Conservation (phyloP, 805 yeast genomes). For the Metschnikowia picachoensis region DNA sequence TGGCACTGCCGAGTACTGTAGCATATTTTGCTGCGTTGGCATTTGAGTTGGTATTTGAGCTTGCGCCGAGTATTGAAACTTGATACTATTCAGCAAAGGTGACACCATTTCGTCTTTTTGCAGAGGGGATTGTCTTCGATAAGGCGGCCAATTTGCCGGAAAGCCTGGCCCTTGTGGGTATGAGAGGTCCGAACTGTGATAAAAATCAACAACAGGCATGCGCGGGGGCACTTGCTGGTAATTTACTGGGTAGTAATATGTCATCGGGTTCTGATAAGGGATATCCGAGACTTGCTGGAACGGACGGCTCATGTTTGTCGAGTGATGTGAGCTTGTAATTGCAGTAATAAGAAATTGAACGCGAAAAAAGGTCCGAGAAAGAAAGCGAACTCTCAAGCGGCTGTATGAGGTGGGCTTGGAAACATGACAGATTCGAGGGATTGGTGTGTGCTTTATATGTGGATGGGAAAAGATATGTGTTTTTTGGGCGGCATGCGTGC, state of each 20-base stretch:
- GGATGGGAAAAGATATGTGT: not conserved
- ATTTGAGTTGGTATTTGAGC: too few species aligned
- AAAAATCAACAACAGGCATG: slow-evolving; percentile 2
- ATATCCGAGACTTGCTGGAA: slow-evolving; percentile 1
- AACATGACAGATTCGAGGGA: not conserved
- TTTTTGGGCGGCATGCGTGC: slow-evolving; percentile 4
- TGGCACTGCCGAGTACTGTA: slow-evolving; percentile 6
- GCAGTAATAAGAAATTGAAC: too few species aligned
- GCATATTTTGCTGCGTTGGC: not conserved
- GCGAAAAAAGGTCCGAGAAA: not conserved
- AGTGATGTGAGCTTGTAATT: too few species aligned
- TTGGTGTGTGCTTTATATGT: slow-evolving; percentile 2
- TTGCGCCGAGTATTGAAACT: not conserved
- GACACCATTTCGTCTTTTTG: slow-evolving; percentile 7
- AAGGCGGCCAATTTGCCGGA: not conserved
- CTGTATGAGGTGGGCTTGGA: not conserved
- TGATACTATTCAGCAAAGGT: slow-evolving; percentile 5
- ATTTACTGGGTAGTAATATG: not conserved
- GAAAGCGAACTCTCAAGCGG: not conserved
- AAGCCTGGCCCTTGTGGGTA: slow-evolving; percentile 2
- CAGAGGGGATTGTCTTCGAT: not conserved
- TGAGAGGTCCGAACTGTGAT: slow-evolving; percentile 4
- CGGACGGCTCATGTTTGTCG: slow-evolving; percentile 1
- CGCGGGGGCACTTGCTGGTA: slow-evolving; percentile 1
- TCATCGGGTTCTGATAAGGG: slow-evolving; percentile 3